Conservation (phyloP, 2,329 filamentous ascomycete species). For the Hypoxylon sp. region DNA sequence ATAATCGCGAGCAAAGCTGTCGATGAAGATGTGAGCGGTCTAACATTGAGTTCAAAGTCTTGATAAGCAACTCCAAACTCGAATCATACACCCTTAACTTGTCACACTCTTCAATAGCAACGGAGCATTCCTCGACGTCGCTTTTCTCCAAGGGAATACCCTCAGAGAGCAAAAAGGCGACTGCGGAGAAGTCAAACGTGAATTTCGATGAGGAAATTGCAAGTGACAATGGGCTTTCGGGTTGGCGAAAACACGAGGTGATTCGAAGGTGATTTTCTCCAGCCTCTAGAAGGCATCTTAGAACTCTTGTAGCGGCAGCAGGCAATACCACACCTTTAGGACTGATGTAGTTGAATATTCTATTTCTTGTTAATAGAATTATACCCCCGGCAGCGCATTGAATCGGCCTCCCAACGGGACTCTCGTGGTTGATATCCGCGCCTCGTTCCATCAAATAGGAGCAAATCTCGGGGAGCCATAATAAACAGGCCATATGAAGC, state of each 20-base stretch:
- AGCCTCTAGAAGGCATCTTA: background rate
- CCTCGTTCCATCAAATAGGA: background rate
- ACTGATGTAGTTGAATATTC: no score
- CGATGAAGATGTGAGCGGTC: slow-evolving; percentile 5
- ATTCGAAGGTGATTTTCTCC: no score
- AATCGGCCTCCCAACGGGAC: slow-evolving; percentile 17
- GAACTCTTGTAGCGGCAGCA: background rate
- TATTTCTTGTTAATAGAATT: no score
- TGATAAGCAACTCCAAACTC: background rate
- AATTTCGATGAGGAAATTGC: background rate
- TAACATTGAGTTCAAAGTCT: slow-evolving; percentile 11
- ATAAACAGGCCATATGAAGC: slow-evolving; percentile 12
- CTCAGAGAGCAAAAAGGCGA: background rate
- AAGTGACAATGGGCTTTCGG: background rate
- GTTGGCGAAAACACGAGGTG: background rate
- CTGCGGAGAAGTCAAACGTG: background rate
- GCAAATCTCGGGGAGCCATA: slow-evolving; percentile 12
- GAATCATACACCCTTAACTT: no score
- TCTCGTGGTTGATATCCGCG: background rate
- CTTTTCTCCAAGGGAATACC: background rate
- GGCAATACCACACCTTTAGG: background rate
- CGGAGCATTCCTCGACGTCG: slow-evolving; percentile 2
- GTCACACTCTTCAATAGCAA: no score
- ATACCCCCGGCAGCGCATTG: slow-evolving; percentile 11
- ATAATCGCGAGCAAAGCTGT: slow-evolving; percentile 7